phyloP scores from a whole-genome alignment of 2,329 filamentous ascomycete species.

The Thermomyces lanuginosus region DNA sequence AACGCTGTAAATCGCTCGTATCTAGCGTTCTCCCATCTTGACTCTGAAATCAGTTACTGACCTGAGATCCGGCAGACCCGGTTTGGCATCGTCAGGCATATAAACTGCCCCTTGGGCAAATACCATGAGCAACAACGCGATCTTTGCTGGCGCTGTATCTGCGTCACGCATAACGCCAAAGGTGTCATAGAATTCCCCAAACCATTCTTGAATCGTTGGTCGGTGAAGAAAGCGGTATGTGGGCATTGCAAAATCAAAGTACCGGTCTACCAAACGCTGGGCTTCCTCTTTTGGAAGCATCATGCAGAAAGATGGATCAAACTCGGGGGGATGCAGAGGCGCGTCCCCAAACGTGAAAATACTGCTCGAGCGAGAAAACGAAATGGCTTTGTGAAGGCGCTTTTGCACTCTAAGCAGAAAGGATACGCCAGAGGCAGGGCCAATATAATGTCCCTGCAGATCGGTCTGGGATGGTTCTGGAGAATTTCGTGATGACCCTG shows the following conservation, averaged over 20 bases:
- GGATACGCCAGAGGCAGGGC: slow-evolving; percentile 32
- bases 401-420: slow-evolving; percentile 37
- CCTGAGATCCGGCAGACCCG: slow-evolving; percentile 28
- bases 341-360: slow-evolving; percentile 31
- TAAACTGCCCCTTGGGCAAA: slow-evolving; percentile 29
- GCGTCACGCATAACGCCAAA: slow-evolving; percentile 6
- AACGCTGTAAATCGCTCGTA: slow-evolving; percentile 2
- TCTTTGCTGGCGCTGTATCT: slow-evolving; percentile 3
- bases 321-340: slow-evolving; percentile 12
- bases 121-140: slow-evolving; percentile 24
- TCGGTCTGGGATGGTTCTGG: slow-evolving; percentile 1
- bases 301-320: slow-evolving; percentile 1
- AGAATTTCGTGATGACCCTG: background rate
- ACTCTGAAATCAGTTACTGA: background rate
- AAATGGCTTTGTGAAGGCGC: slow-evolving; percentile 13
- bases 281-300: slow-evolving; percentile 2
- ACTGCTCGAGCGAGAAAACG: slow-evolving; percentile 24
- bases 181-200: slow-evolving; percentile 3
- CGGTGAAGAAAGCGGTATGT: slow-evolving; percentile 1
- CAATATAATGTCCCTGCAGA: slow-evolving; percentile 28
- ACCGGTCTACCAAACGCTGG: background rate
- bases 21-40: background rate
- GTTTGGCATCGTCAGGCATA: slow-evolving; percentile 34
- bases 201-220: slow-evolving; percentile 1
- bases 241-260: slow-evolving; percentile 3